Evolutionary conservation across 202 grass and related monocot genomes (phyloP).

Genomic region (Zoysia matrella): DNA sequence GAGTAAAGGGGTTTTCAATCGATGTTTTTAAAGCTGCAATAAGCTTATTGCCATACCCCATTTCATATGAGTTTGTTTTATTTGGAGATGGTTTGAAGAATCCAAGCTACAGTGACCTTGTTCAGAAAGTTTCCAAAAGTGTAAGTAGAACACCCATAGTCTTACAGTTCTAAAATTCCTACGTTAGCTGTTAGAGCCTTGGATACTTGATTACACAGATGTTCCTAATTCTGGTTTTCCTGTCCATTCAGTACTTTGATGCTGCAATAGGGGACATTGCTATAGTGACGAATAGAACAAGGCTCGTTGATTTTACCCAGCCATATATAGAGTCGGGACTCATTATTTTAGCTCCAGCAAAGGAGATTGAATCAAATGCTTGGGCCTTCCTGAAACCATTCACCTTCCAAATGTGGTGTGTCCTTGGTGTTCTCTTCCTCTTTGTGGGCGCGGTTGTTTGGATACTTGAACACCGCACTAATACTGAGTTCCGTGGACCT

Average conservation of each 20-base stretch:
- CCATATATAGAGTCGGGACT: conserved; percentile 90
- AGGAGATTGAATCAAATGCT: conserved; percentile 72
- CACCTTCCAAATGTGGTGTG: conserved; percentile 86
- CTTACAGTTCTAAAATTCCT: conserved; percentile 20
- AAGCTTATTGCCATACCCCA: conserved; percentile 78
- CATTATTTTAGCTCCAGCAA: conserved; percentile 76
- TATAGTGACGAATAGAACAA: conserved; percentile 90
- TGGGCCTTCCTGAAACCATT: conserved; percentile 98
- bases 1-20: conserved; percentile 86
- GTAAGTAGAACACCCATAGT: conserved; percentile 50
- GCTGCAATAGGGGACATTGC: conserved; percentile 93
- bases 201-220: neutral
- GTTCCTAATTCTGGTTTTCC: conserved; percentile 32
- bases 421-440: conserved; percentile 72
- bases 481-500: conserved; percentile 83
- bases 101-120: conserved; percentile 79
- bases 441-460: conserved; percentile 91
- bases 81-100: conserved; percentile 90
- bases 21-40: conserved; percentile 91
- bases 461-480: conserved; percentile 95
- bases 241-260: conserved; percentile 71
- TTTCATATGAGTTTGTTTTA: conserved; percentile 68
- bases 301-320: conserved; percentile 94
- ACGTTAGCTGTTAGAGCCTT: conserved; percentile 4
- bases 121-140: conserved; percentile 76